A percentile compares a stretch with the other conserved stretches of the same genome.
Evolutionary conservation across 129 eudicot species (phyloP).

Genomic region (Silybum marianum): DNA sequence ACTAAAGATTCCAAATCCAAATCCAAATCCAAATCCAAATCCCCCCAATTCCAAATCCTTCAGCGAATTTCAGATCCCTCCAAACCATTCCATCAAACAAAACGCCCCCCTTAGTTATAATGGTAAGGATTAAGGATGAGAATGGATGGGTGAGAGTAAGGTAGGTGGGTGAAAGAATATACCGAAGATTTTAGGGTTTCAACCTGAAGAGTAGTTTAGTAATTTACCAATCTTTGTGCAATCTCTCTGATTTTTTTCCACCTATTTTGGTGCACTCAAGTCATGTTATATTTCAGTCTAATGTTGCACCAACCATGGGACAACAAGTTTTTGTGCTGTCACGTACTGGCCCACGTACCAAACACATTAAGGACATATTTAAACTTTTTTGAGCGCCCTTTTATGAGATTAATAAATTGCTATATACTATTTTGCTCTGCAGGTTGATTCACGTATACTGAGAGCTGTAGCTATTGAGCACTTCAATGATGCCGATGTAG

Average conservation of each 20-base stretch:
- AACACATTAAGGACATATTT: too few species aligned
- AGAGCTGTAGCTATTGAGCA: conserved; percentile 93
- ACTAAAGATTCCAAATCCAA: too few species aligned
- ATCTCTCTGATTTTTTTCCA: background rate
- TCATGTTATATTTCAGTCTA: background rate
- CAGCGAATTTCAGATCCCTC: too few species aligned
- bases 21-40: too few species aligned
- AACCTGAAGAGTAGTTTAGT: background rate
- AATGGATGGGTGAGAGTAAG: too few species aligned
- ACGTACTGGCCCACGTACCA: too few species aligned
- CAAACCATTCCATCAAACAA: too few species aligned
- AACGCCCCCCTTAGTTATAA: too few species aligned
- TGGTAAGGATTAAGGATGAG: too few species aligned
- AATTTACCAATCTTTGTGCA: background rate
- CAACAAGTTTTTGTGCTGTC: background rate
- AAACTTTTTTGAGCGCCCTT: background rate
- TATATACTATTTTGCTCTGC: conserved; percentile 3
- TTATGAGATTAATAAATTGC: background rate
- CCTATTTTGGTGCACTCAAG: background rate
- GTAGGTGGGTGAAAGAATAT: background rate
- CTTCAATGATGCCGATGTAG: conserved; percentile 68
- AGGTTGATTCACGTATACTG: conserved; percentile 77
- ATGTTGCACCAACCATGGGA: background rate
- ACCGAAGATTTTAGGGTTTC: background rate
- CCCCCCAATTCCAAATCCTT: too few species aligned